Conservation (phyloP, 495 filamentous ascomycete genomes). For the Neurospora sp. region DNA sequence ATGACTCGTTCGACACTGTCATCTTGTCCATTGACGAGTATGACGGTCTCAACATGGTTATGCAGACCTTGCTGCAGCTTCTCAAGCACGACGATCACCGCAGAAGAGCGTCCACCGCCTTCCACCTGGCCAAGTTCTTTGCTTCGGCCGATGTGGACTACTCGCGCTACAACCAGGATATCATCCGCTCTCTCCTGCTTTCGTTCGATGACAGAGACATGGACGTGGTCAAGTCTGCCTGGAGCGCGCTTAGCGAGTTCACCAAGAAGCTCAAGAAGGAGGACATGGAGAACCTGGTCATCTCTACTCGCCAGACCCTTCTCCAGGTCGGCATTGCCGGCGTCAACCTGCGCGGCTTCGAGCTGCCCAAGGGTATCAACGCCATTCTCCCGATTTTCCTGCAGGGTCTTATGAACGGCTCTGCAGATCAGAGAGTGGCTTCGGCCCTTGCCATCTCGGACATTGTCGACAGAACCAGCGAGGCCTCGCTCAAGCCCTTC, state of each 20-base stretch:
- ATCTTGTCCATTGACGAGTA: constrained; percentile 89
- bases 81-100: constrained; percentile 88
- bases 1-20: constrained; percentile 73
- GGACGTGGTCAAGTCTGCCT: constrained; percentile 84
- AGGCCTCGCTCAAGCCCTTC: constrained; percentile 78
- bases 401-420: constrained; percentile 94
- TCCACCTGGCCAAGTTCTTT: constrained; percentile 85
- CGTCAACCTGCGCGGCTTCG: constrained; percentile 76
- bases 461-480: constrained; percentile 80
- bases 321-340: constrained; percentile 83
- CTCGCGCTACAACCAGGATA: constrained; percentile 87
- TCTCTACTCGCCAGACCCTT: constrained; percentile 73
- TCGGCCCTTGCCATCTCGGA: constrained; percentile 91
- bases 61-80: constrained; percentile 81
- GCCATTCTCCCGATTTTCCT: constrained; percentile 94
- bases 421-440: constrained; percentile 79
- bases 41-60: constrained; percentile 86
- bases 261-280: constrained; percentile 88
- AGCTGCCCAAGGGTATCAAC: constrained; percentile 93
- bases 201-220: constrained; percentile 82
- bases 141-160: constrained; percentile 70
- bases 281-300: constrained; percentile 92
- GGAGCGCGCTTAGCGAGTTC: constrained; percentile 79
- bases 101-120: constrained; percentile 64
- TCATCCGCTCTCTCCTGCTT: constrained; percentile 78